Conservation (phyloP, 768 basidiomycete species). For the Agrocybe pediades region DNA sequence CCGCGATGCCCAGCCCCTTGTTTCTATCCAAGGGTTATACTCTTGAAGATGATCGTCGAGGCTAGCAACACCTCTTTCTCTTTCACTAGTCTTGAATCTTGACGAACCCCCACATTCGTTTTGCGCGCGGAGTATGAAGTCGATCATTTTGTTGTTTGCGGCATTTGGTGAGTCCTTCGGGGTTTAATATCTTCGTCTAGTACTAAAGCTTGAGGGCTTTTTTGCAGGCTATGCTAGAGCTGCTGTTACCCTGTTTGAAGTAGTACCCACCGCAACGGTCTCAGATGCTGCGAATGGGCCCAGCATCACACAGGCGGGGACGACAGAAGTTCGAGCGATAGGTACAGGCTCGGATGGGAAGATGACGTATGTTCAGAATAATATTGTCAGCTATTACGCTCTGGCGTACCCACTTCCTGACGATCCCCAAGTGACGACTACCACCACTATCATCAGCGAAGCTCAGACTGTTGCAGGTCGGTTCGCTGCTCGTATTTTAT, state of each 20-base stretch:
- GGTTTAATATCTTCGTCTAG: background rate
- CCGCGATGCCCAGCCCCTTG: too few species aligned
- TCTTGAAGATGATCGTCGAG: too few species aligned
- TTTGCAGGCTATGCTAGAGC: background rate
- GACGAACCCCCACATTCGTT: background rate
- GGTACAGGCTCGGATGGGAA: constrained; percentile 8
- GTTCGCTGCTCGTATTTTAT: background rate
- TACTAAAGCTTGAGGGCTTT: background rate
- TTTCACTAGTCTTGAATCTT: too few species aligned
- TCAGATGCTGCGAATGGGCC: background rate
- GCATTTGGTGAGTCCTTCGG: background rate
- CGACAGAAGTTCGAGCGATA: constrained; percentile 3
- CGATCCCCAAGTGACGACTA: background rate
- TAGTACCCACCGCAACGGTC: background rate
- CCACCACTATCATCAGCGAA: constrained; percentile 1
- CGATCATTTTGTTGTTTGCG: background rate
- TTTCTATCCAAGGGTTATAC: too few species aligned
- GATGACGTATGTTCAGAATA: constrained; percentile 9
- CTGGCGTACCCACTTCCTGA: background rate
- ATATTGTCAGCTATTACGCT: constrained; percentile 6
- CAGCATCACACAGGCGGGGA: constrained; percentile 4
- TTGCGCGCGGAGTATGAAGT: too few species aligned
- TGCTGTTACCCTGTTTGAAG: background rate
- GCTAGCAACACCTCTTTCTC: too few species aligned
- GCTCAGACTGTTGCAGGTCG: constrained; percentile 1